Conservation (phyloP, 2,329 filamentous ascomycete genomes). For the Coniella lustricola region DNA sequence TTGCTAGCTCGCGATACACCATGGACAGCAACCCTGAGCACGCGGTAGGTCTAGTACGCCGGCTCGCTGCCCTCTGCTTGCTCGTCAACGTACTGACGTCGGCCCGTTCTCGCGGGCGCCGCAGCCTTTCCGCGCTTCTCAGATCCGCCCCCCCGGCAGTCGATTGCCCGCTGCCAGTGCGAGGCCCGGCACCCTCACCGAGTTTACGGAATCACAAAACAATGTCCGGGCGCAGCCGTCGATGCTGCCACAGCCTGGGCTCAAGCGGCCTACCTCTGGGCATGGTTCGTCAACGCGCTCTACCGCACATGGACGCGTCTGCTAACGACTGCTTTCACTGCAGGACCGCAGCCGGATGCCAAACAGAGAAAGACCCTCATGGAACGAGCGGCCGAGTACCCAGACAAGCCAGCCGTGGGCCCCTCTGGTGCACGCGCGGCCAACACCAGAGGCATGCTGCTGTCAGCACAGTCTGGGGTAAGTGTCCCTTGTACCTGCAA, state of each 20-base stretch:
- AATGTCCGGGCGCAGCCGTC: slow-evolving; percentile 45
- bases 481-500: slow-evolving; percentile 12
- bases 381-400: slow-evolving; percentile 48
- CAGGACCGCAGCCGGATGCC: slow-evolving; percentile 47
- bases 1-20: slow-evolving; percentile 19
- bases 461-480: slow-evolving; percentile 22
- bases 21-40: slow-evolving; percentile 31
- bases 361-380: slow-evolving; percentile 51
- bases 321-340: slow-evolving; percentile 16
- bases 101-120: not conserved
- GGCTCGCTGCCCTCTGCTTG: not conserved
- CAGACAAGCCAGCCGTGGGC: slow-evolving; percentile 25
- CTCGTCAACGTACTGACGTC: not conserved
- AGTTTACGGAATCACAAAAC: slow-evolving; percentile 54
- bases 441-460: slow-evolving; percentile 39
- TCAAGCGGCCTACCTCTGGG: slow-evolving; percentile 40
- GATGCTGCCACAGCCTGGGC: slow-evolving; percentile 31
- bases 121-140: slow-evolving; percentile 20
- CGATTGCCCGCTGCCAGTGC: slow-evolving; percentile 18
- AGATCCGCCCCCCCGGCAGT: slow-evolving; percentile 17
- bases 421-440: slow-evolving; percentile 32
- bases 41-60: slow-evolving; percentile 22
- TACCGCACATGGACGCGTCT: no score
- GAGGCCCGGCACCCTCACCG: slow-evolving; percentile 33
- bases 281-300: slow-evolving; percentile 21